Evolutionary conservation across 169 alveolate species (phyloP).

Genomic region (Cryptosporidium tyzzeri): DNA sequence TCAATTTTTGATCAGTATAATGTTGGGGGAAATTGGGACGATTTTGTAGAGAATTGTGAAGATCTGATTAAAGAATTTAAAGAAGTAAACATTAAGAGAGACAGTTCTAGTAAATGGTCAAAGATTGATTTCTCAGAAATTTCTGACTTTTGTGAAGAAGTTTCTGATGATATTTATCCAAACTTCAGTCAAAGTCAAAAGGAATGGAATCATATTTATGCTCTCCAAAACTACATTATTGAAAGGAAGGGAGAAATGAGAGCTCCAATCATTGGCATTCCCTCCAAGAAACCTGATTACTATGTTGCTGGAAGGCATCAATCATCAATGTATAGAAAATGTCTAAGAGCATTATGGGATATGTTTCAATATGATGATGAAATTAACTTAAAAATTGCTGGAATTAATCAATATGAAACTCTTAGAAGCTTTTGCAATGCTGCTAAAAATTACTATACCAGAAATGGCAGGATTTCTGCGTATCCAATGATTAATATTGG

Average conservation of each 20-base stretch:
- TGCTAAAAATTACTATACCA: conserved; percentile 70
- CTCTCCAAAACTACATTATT: conserved; percentile 39
- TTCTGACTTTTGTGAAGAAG: conserved; percentile 73
- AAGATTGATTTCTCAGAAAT: conserved; percentile 31
- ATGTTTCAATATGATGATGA: conserved; percentile 76
- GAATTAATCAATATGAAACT: conserved; percentile 60
- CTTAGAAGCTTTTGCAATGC: conserved; percentile 72
- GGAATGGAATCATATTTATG: conserved; percentile 60
- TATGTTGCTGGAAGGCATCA: conserved; percentile 73
- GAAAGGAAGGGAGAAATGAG: conserved; percentile 41
- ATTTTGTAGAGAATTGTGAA: conserved; percentile 65
- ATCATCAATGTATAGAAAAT: conserved; percentile 72
- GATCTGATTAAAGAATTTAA: conserved; percentile 22
- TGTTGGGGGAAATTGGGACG: conserved; percentile 68
- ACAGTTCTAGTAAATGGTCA: conserved; percentile 27
- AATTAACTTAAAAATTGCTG: conserved; percentile 55
- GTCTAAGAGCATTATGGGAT: conserved; percentile 74
- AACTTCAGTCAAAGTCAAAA: conserved; percentile 18
- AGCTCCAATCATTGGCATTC: conserved; percentile 63
- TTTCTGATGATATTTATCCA: conserved; percentile 69
- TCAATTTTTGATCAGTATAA: conserved; percentile 38
- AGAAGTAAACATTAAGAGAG: conserved; percentile 5
- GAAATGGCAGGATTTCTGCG: conserved; percentile 63
- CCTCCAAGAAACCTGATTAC: conserved; percentile 39
- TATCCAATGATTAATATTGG: conserved; percentile 54